Conservation (phyloP, 2,329 filamentous ascomycete species). For the Phoma sp. region DNA sequence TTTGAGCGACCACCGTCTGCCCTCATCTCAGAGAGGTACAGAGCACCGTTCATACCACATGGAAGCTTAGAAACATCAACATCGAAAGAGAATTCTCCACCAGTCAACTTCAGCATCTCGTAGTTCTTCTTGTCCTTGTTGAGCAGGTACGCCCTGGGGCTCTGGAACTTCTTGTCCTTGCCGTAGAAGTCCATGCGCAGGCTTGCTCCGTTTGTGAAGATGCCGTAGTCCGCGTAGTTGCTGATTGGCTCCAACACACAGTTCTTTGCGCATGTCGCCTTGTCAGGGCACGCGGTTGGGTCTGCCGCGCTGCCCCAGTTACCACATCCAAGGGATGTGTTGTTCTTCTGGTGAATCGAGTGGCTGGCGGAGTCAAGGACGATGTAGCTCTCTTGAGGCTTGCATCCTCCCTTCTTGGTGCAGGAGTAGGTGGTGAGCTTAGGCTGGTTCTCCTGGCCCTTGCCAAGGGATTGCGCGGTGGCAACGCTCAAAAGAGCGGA, state of each 20-base stretch:
- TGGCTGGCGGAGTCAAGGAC: conserved; percentile 59
- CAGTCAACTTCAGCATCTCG: conserved; percentile 68
- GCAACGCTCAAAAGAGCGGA: conserved; percentile 36
- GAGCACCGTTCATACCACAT: conserved; percentile 51
- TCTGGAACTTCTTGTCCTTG: conserved; percentile 46
- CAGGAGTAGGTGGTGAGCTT: conserved; percentile 60
- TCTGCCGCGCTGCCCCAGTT: conserved; percentile 45
- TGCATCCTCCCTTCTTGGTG: conserved; percentile 58
- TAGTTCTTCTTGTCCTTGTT: conserved; percentile 64
- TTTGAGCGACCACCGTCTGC: conserved; percentile 43
- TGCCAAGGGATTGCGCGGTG: conserved; percentile 40
- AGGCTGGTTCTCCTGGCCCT: conserved; percentile 56
- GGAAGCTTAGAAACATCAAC: conserved; percentile 63
- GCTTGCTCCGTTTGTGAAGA: conserved; percentile 56
- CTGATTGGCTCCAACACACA: conserved; percentile 63
- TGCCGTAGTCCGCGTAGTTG: conserved; percentile 61
- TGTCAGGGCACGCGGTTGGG: conserved; percentile 55
- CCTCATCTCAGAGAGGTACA: conserved; percentile 50
- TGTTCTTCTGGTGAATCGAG: conserved; percentile 50
- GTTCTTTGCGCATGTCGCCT: conserved; percentile 59
- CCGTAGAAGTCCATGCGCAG: conserved; percentile 55
- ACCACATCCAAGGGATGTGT: conserved; percentile 41
- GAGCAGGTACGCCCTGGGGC: conserved; percentile 69
- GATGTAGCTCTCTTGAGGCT: conserved; percentile 54
- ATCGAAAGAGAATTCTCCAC: conserved; percentile 74